These are phyloP conservation scores for Apophysomyces trapeziformis DNA, from an alignment of 371 early-diverging fungal species.

Conservation along the genomic window DNA sequence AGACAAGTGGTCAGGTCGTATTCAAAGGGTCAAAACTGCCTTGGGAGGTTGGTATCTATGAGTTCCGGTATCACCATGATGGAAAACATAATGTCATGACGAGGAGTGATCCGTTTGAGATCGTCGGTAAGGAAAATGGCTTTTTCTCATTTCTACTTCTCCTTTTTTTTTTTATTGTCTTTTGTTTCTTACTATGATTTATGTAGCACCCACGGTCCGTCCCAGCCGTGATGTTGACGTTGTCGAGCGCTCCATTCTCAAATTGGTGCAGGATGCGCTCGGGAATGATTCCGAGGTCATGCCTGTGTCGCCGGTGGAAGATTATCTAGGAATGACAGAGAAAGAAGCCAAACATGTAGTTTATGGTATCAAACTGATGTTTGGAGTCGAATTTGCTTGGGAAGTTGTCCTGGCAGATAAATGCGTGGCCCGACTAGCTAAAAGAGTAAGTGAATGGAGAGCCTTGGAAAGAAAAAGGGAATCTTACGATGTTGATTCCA, in stretches of 20 bases:
- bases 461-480: background rate
- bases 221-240: constrained; percentile 23
- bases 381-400: constrained; percentile 88
- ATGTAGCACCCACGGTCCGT: constrained; percentile 19
- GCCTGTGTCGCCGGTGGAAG: constrained; percentile 58
- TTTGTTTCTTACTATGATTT: no score
- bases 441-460: constrained; percentile 31
- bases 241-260: constrained; percentile 32
- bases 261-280: constrained; percentile 40
- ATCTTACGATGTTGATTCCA: background rate
- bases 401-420: constrained; percentile 73
- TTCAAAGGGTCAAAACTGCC: constrained; percentile 73
- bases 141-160: background rate
- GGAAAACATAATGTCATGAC: constrained; percentile 86
- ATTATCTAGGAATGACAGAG: constrained; percentile 69
- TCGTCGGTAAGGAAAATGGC: constrained; percentile 48
- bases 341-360: constrained; percentile 76
- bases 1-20: constrained; percentile 19
- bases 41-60: constrained; percentile 87
- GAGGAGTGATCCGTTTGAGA: constrained; percentile 77
- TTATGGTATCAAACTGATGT: constrained; percentile 77
- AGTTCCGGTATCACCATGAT: constrained; percentile 89
- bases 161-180: background rate
- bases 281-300: constrained; percentile 56
- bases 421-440: constrained; percentile 50